Evolutionary conservation across 2,329 filamentous ascomycete species (phyloP), one percentile per base, ranked within the genome.

Genomic region (Chaetomiaceae sp.): DNA sequence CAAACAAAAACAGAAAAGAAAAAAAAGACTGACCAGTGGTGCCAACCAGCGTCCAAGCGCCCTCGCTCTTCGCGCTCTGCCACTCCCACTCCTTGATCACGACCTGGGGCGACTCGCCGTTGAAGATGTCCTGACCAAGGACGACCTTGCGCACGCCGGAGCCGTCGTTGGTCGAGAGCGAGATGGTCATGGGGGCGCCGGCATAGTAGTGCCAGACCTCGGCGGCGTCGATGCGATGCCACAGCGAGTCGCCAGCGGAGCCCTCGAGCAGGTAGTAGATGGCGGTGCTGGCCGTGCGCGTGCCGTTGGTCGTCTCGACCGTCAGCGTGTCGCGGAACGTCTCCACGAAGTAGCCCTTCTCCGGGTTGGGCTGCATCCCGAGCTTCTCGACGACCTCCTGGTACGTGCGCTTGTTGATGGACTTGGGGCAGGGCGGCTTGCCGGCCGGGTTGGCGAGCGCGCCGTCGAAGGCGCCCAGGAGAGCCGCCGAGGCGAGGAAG

Each of bases 131-230:
- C 3, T 65, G 62, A 1, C 74, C 75, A 12, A 77, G 65, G 20
- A 69, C 58, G 9, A 62, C 55, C 25, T 66, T 50, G 8, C 65
- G 63, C 55, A 64, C 64, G 33, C 63, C 65, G 58, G 58, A 62
- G 2, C 73, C 73, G 48, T 78, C 66, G 44, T 78, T 62, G 21
- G 53, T 59, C 2, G 73, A 74, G 1, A 77, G 62, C 2, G 68
- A 73, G 12, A 78, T 60, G 10, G 61, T 67, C 43, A 79, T 58
- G 1, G 75, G 75, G 6, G 75, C 74, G 6, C 76, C 76, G 7
- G 73, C 75, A 46, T 78, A 78, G 63, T 74, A 70, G 58, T 79
- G 76, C 76, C 76, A 79, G 6, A 75, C 62, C 58, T 78, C 74
- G 31, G 63, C 70, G 2, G 71, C 70, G 50, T 77, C 73, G 42